Base-by-base conservation (phyloP, 139 green algal species). In the Volvox africanus region DNA sequence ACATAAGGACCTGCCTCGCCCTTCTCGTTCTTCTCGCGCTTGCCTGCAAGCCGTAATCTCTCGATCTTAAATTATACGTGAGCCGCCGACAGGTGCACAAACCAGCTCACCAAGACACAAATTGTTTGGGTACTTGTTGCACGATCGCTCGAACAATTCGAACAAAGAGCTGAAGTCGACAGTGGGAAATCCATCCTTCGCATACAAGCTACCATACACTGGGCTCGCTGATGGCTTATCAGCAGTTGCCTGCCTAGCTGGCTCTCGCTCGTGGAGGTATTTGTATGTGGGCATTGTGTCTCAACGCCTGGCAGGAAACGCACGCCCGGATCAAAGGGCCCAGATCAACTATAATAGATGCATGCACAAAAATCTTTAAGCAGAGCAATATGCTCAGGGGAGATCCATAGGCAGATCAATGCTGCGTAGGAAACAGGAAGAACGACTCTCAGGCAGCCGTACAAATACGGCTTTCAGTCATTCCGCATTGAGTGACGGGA, bases 111-210 rank as follows among this genome's bases (percentile, higher is more conserved):
- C 96, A 44, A 97, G 91, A 82, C 94, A 97, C 5, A 91, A 77
- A 75, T 93, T 90, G 61, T 93, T 85, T 13, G 87, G 67, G 36
- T 91, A 96, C 71, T 94, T 95, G 16, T 89, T 80, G 26, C 95
- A 94, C n/a, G 93, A 93, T 26, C 90, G 79, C 62, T 96, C 92
- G 86, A 99, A 98, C 22, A 96, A 36, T 82, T 99, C 97, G 50
- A 96, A 96, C 1, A 99, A 93, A 1, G 97, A 98, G 30, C 36
- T 94, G n/a, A 92, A 88, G 5, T 86, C 93, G 9, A 82, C 69
- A 5, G 79, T 91, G 17, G 95, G 95, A 33, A 94, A 96, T 30
- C 92, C 94, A 62, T 97, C 96, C 80, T 97, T 97, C 24, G 93
- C 94, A 1, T 76, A 82, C 1, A 85, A 62, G 82, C 93, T 93